Evolutionary conservation across 1,139 yeast genomes (phyloP).

Genomic region (Yarrowia galli): DNA sequence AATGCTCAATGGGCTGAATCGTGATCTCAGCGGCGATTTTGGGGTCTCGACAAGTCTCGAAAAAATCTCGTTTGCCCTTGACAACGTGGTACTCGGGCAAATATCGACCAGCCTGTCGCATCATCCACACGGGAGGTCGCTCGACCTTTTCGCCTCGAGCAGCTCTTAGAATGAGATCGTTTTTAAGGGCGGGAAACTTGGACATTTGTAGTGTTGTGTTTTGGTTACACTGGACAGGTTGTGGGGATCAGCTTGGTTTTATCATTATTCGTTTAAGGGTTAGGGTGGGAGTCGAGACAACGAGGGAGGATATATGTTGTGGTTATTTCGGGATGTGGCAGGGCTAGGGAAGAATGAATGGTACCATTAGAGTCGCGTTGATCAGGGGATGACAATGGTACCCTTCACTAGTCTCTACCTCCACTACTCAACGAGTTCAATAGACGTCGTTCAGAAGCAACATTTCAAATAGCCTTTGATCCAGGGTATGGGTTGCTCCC

Average conservation of each 20-base stretch:
- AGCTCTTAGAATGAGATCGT: slow-evolving; percentile 89
- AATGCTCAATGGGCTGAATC: slow-evolving; percentile 92
- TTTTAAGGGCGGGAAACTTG: slow-evolving; percentile 59
- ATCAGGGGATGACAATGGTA: not conserved
- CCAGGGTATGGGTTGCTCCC: slow-evolving; percentile 7
- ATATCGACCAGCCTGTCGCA: slow-evolving; percentile 89
- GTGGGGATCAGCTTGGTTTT: slow-evolving; percentile 13
- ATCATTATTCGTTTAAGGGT: not conserved
- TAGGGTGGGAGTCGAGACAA: not conserved
- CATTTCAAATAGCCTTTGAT: slow-evolving; percentile 7
- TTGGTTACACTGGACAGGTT: no score
- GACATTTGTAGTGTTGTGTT: slow-evolving; percentile 3
- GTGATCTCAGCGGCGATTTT: slow-evolving; percentile 94
- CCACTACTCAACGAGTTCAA: not conserved
- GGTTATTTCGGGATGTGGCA: not conserved
- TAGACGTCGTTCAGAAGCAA: not conserved
- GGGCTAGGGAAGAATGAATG: not conserved
- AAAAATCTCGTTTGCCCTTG: slow-evolving; percentile 86
- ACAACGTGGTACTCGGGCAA: slow-evolving; percentile 82
- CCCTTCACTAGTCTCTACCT: not conserved
- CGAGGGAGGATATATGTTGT: not conserved
- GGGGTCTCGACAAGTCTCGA: slow-evolving; percentile 91
- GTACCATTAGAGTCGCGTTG: not conserved
- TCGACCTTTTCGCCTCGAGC: slow-evolving; percentile 86
- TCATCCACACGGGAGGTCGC: slow-evolving; percentile 98